phyloP scores from a whole-genome alignment of 441 rosid species.

The Croton setiger region DNA sequence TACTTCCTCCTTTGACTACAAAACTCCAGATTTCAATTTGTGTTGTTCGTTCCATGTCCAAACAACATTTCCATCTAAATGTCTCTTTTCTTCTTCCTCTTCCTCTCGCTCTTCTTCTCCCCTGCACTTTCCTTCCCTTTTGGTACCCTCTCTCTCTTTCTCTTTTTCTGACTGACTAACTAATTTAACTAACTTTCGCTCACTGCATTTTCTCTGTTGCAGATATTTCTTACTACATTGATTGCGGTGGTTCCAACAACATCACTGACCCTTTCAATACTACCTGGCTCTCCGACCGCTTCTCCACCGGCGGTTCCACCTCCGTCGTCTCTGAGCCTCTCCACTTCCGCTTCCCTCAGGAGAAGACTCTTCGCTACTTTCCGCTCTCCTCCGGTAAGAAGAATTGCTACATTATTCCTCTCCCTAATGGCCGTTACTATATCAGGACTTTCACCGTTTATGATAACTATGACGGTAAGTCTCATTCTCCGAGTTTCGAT shows the following conservation, averaged over 20 bases:
- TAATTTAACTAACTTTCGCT: background rate
- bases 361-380: slow-evolving; percentile 81
- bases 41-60: background rate
- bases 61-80: background rate
- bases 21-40: too few species aligned
- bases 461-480: slow-evolving; percentile 86
- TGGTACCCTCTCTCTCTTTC: slow-evolving; percentile 13
- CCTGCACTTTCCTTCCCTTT: slow-evolving; percentile 29
- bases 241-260: slow-evolving; percentile 65
- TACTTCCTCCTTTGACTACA: too few species aligned
- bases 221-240: slow-evolving; percentile 68
- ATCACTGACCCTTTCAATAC: slow-evolving; percentile 63
- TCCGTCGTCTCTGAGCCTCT: slow-evolving; percentile 88
- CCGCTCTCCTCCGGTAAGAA: slow-evolving; percentile 91
- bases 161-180: background rate
- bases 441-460: slow-evolving; percentile 90
- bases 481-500: slow-evolving; percentile 84
- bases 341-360: slow-evolving; percentile 56
- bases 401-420: slow-evolving; percentile 86
- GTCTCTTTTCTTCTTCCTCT: slow-evolving; percentile 22
- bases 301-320: slow-evolving; percentile 71
- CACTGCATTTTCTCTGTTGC: slow-evolving; percentile 23
- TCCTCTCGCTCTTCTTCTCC: slow-evolving; percentile 24
- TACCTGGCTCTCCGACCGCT: slow-evolving; percentile 76
- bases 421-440: slow-evolving; percentile 82